Base-by-base conservation (phyloP, 352 stramenopile species). In the Phytopythium boreale region DNA sequence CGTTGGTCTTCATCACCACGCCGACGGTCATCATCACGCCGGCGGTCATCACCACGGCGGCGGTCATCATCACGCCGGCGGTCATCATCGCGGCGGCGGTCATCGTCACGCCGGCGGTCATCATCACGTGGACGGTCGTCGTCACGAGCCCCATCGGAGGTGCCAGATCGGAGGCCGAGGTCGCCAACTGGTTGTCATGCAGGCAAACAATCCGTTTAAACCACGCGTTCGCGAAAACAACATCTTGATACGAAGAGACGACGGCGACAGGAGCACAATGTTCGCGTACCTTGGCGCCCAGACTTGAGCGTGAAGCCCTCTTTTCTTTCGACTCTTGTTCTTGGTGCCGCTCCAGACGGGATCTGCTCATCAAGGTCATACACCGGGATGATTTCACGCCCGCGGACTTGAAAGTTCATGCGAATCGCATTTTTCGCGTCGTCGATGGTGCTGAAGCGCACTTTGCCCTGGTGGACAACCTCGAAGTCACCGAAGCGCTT, bases 281-380 rank as follows among this genome's bases (percentile, higher is more conserved):
- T 17, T 17, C 27, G 49, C 36, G 67, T 76, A 84, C 74, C 78
- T 37, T 76, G 64, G n/a, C 79, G 71, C 61, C 79, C 79, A 6
- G 79, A 85, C 64, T 84, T 88, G 24, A 88, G 59, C 58, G 76
- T 71, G 66, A 88, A 88, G 4, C 67, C 64, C 59, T 80, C 67
- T n/a, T 77, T 80, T 8, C 68, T 71, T 11, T 57, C 5, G n/a
- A 2, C 14, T 50, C 69, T 67, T 47, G 61, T 53, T 17, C 80
- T 67, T n/a, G 76, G 86, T 22, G 68, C 69, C 66, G 88, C 81
- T 61, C 77, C 75, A 36, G 72, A 56, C 14, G 22, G 22, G 17
- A 82, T 68, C 57, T 93, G 84, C 46, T 88, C 82, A 51, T 88
- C 80, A 8, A 76, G 78, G 49, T 90, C 81, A 46, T 92, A 93